phyloP scores from a whole-genome alignment of 768 basidiomycete genomes.

The Russula sp. region DNA sequence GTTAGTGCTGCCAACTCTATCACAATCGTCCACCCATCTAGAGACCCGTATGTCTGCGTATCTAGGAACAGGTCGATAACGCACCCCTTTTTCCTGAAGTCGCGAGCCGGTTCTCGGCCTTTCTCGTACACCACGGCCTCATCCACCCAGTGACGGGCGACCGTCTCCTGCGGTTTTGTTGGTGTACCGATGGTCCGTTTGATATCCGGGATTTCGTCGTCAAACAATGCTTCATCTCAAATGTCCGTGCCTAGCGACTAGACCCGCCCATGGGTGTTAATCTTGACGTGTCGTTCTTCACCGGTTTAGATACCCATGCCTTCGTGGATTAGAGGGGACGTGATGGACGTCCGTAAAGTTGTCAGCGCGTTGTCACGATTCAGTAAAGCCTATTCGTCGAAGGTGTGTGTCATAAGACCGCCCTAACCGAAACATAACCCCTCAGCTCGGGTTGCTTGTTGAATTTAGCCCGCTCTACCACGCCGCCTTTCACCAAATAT shows the following conservation, averaged over 20 bases:
- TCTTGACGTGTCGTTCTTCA: conserved; percentile 15
- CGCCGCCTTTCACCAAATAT: conserved; percentile 55
- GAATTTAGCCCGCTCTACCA: conserved; percentile 30
- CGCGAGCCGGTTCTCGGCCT: conserved; percentile 57
- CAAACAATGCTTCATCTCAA: conserved; percentile 87
- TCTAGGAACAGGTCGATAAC: conserved; percentile 74
- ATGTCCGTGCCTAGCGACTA: conserved; percentile 43
- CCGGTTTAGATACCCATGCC: conserved; percentile 59
- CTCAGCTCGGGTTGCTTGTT: conserved; percentile 14
- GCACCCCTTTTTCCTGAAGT: conserved; percentile 77
- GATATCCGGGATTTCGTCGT: conserved; percentile 83
- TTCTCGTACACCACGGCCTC: conserved; percentile 69
- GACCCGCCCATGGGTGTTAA: conserved; percentile 17
- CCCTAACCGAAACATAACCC: conserved; percentile 1
- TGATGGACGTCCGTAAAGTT: conserved; percentile 68
- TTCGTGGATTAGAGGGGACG: conserved; percentile 65
- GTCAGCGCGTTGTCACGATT: conserved; percentile 47
- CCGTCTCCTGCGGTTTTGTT: conserved; percentile 63
- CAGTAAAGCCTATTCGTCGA: conserved; percentile 7
- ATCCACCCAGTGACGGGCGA: conserved; percentile 57
- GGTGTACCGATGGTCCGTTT: conserved; percentile 83
- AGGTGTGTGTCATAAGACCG: conserved; percentile 19
- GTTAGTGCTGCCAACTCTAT: conserved; percentile 45
- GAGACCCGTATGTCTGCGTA: conserved; percentile 1
- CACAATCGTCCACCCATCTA: not conserved